These are phyloP conservation scores for Daedalea quercina DNA, from an alignment of 768 basidiomycete genomes.

Conservation along the genomic window DNA sequence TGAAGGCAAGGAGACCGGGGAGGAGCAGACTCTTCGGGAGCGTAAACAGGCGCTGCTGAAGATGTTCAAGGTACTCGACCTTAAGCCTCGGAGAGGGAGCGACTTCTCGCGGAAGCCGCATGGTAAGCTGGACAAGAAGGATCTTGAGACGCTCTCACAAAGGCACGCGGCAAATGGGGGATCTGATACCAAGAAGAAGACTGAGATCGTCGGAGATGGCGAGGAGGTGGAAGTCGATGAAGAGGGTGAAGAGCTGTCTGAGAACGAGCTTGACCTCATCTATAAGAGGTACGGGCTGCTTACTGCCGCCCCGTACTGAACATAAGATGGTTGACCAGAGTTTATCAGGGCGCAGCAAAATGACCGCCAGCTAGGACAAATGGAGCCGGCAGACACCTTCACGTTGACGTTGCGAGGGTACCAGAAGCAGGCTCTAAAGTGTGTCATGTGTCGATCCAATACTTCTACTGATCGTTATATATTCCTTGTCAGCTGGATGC, in stretches of 20 bases:
- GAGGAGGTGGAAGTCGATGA: conserved; percentile 81
- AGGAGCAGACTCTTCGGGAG: conserved; percentile 74
- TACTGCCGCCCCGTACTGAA: background rate
- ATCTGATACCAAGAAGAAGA: conserved; percentile 26
- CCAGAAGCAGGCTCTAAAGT: conserved; percentile 90
- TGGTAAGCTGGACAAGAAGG: conserved; percentile 31
- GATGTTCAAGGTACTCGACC: conserved; percentile 66
- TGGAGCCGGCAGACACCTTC: conserved; percentile 78
- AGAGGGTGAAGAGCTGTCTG: conserved; percentile 72
- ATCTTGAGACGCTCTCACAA: conserved; percentile 33
- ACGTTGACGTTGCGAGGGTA: conserved; percentile 72
- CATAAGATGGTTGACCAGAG: background rate
- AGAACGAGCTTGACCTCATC: conserved; percentile 76
- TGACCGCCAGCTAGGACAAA: conserved; percentile 69
- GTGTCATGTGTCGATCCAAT: background rate
- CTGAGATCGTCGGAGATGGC: conserved; percentile 71
- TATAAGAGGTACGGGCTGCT: conserved; percentile 66
- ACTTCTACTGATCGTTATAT: background rate
- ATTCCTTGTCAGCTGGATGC: conserved; percentile 69
- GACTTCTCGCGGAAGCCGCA: conserved; percentile 16
- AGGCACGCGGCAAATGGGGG: conserved; percentile 22
- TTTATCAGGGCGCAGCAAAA: conserved; percentile 70
- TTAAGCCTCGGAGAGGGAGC: conserved; percentile 45
- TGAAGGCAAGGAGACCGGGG: conserved; percentile 73
- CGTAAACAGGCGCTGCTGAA: conserved; percentile 68